Evolutionary conservation across 2,329 filamentous ascomycete genomes (phyloP).

Genomic region (Alternaria alternata): DNA sequence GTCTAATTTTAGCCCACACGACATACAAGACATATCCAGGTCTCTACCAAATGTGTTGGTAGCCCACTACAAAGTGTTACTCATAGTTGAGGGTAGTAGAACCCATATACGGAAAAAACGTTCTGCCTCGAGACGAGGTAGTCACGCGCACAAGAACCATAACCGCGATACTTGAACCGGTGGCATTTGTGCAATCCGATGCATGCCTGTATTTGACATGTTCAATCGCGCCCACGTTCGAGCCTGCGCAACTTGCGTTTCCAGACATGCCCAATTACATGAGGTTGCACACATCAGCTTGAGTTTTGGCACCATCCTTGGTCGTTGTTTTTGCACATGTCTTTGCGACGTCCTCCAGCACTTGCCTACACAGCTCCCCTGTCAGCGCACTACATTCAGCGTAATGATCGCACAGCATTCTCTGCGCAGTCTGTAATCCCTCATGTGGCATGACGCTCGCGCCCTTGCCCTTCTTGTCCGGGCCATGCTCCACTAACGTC

Average conservation of each 20-base stretch:
- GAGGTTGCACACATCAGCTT: slow-evolving; percentile 35
- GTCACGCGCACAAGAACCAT: not conserved
- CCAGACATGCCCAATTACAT: slow-evolving; percentile 10
- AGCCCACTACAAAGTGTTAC: not conserved
- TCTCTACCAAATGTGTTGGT: not conserved
- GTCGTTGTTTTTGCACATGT: slow-evolving; percentile 67
- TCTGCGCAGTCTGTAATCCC: slow-evolving; percentile 61
- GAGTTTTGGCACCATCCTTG: slow-evolving; percentile 59
- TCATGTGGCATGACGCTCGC: slow-evolving; percentile 61
- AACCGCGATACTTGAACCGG: not conserved
- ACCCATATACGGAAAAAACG: not conserved
- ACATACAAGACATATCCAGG: not conserved
- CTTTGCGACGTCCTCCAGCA: slow-evolving; percentile 67
- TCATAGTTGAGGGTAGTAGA: not conserved
- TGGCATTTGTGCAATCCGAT: not conserved
- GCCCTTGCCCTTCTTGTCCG: slow-evolving; percentile 47
- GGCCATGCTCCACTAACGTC: slow-evolving; percentile 47
- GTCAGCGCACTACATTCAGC: slow-evolving; percentile 70
- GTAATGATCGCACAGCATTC: slow-evolving; percentile 68
- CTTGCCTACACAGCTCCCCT: slow-evolving; percentile 66
- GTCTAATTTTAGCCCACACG: not conserved
- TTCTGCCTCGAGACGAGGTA: not conserved
- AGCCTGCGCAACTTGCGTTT: not conserved
- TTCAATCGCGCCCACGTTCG: not conserved
- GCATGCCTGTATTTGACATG: not conserved